phyloP scores from a whole-genome alignment of 192 early-diverging fungal genomes.

The Backusella luteola region DNA sequence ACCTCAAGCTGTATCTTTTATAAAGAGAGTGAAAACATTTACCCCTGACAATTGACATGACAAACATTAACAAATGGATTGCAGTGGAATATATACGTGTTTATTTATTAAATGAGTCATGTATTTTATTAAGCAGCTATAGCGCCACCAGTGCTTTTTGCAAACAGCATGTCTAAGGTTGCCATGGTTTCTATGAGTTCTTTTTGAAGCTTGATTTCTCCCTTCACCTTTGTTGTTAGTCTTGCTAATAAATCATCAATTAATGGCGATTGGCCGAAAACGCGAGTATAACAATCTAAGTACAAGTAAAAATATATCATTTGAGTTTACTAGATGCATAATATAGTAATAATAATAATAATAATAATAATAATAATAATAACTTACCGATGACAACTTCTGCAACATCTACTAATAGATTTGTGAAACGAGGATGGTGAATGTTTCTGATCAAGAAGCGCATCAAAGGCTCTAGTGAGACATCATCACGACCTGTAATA shows the following conservation, averaged over 20 bases:
- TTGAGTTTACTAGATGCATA: neutral
- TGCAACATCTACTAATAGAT: slow-evolving; percentile 75
- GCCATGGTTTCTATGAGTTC: slow-evolving; percentile 77
- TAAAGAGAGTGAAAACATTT: neutral
- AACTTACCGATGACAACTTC: slow-evolving; percentile 69
- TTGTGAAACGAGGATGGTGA: slow-evolving; percentile 76
- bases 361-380: neutral
- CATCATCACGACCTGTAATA: slow-evolving; percentile 85
- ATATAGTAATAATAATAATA: neutral
- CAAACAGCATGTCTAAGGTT: slow-evolving; percentile 82
- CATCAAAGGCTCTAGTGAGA: slow-evolving; percentile 78
- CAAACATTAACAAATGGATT: neutral
- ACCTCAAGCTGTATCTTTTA: too few species aligned
- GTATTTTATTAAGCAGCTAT: slow-evolving; percentile 1
- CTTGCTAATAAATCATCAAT: slow-evolving; percentile 76
- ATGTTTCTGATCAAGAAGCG: slow-evolving; percentile 82
- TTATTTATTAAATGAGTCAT: neutral
- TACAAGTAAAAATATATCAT: neutral
- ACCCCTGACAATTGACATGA: neutral
- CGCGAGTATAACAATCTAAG: slow-evolving; percentile 78
- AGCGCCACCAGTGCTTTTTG: slow-evolving; percentile 28
- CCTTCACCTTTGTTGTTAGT: slow-evolving; percentile 67
- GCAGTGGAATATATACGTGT: neutral
- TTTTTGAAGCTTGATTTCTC: slow-evolving; percentile 80
- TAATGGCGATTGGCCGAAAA: slow-evolving; percentile 75